A percentile compares a stretch with the other conserved stretches of the same genome.
Evolutionary conservation across 495 filamentous ascomycete genomes (phyloP).

Genomic region (Zalerion maritima): DNA sequence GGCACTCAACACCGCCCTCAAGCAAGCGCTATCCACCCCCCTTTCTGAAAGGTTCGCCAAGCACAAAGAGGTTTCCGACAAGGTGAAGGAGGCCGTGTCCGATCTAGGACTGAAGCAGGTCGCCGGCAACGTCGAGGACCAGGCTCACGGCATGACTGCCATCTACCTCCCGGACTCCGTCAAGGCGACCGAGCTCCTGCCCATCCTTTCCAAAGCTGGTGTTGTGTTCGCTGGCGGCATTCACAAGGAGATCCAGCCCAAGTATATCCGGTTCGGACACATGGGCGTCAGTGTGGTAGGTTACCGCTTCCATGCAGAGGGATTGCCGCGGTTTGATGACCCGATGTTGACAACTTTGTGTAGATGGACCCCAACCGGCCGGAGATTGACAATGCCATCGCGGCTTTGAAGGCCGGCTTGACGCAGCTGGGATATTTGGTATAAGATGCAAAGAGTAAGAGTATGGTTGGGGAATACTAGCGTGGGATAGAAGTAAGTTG

Average conservation of each 20-base stretch:
- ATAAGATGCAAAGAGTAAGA: slow-evolving; percentile 28
- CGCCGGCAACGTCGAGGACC: slow-evolving; percentile 68
- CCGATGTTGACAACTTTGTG: slow-evolving; percentile 3
- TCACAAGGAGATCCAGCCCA: slow-evolving; percentile 59
- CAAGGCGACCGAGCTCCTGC: slow-evolving; percentile 64
- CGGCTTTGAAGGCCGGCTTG: slow-evolving; percentile 58
- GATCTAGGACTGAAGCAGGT: slow-evolving; percentile 78
- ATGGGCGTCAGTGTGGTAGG: slow-evolving; percentile 85
- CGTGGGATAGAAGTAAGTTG: too few species aligned
- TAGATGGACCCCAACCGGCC: slow-evolving; percentile 43
- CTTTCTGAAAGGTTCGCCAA: slow-evolving; percentile 64
- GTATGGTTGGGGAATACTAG: not conserved
- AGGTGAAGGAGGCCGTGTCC: slow-evolving; percentile 64
- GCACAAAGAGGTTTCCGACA: slow-evolving; percentile 61
- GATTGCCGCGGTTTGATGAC: slow-evolving; percentile 1
- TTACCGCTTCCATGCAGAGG: not conserved
- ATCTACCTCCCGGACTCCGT: slow-evolving; percentile 85
- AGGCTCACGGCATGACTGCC: slow-evolving; percentile 95
- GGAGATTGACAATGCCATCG: slow-evolving; percentile 72
- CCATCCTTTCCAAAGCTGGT: slow-evolving; percentile 73
- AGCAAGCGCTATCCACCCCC: slow-evolving; percentile 65
- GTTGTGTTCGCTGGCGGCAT: slow-evolving; percentile 91
- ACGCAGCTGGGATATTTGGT: slow-evolving; percentile 57
- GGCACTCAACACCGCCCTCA: slow-evolving; percentile 85
- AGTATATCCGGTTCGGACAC: slow-evolving; percentile 59